phyloP scores from a whole-genome alignment of 1,284 basidiomycete species.

The Ganoderma boninense region DNA sequence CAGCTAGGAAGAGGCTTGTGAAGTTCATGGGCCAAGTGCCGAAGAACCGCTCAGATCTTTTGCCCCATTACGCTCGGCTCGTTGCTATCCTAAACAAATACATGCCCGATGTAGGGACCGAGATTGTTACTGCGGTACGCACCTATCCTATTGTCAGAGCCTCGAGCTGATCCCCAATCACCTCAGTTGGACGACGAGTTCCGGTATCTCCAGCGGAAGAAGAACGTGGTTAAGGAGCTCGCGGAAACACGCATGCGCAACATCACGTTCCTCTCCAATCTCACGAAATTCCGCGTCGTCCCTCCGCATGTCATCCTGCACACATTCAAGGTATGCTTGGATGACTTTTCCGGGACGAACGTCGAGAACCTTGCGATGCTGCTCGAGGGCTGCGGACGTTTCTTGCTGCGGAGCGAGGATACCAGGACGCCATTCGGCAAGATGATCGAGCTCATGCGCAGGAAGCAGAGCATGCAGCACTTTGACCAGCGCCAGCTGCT shows the following conservation, averaged over 20 bases:
- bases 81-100: constrained; percentile 90
- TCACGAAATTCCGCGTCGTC: constrained; percentile 97
- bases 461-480: constrained; percentile 93
- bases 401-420: constrained; percentile 87
- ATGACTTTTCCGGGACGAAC: constrained; percentile 93
- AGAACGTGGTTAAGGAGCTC: constrained; percentile 90
- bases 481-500: constrained; percentile 91
- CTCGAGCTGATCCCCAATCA: not conserved
- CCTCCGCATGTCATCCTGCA: constrained; percentile 94
- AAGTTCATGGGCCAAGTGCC: constrained; percentile 91
- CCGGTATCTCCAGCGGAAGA: constrained; percentile 94
- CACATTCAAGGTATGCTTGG: constrained; percentile 95
- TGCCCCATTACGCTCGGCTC: constrained; percentile 94
- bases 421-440: constrained; percentile 86
- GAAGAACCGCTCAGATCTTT: constrained; percentile 88
- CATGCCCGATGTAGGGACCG: constrained; percentile 92
- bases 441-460: constrained; percentile 93
- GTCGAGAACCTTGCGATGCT: constrained; percentile 94
- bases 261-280: constrained; percentile 86
- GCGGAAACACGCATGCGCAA: constrained; percentile 89
- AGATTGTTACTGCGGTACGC: constrained; percentile 82
- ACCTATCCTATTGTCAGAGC: not conserved
- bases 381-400: constrained; percentile 95
- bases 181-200: constrained; percentile 94
- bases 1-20: constrained; percentile 88